Evolutionary conservation across 2,329 filamentous ascomycete genomes (phyloP), one percentile per base, ranked within the genome.

Genomic region (Penicillium sp.): DNA sequence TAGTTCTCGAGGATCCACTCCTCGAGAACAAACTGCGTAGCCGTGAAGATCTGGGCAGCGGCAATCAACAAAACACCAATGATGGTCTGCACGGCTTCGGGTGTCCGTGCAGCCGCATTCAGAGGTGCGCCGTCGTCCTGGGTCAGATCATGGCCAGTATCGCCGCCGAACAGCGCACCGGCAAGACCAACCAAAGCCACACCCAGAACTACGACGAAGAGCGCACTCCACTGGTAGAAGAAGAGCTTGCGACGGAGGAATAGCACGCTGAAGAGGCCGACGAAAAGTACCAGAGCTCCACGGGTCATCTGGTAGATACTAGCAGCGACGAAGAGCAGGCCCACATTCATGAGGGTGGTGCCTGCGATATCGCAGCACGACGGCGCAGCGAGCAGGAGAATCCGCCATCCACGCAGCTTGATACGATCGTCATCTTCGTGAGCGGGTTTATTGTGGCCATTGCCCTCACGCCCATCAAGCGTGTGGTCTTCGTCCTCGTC

Each of bases 241-340:
- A 87, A 85, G 36, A 99, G 82, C 66, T 86, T 89, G 50, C 92
- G 86, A 69, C 87, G 88, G 58, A 99, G 81, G 75, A 99, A 98
- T 13, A 96, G 70, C 31, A 99, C 93, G 70, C 92, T 96, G 79
- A 99, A 97, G 0, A 98, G 80, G 0, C 95, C 95, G 19, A 99
- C 95, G 69, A 99, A 99, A 6, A 99, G 83, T 3, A 99, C 94
- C 43, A 99, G 83, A 0, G 95, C 95, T 9, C 95, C 95, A 59
- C 95, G 84, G 1, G 94, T 98, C 95, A 99, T 99, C 79, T 99
- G 95, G 78, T 97, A 99, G 71, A 99, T 97, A 60, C 91, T 96
- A 1, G 95, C 92, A 13, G 91, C 95, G 24, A 98, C 93, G 73
- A 98, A 93, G 50, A 98, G 83, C 66, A 99, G 82, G 3, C 95